phyloP scores from a whole-genome alignment of 2,329 filamentous ascomycete species.

The Pyrenophora tritici-repentis region DNA sequence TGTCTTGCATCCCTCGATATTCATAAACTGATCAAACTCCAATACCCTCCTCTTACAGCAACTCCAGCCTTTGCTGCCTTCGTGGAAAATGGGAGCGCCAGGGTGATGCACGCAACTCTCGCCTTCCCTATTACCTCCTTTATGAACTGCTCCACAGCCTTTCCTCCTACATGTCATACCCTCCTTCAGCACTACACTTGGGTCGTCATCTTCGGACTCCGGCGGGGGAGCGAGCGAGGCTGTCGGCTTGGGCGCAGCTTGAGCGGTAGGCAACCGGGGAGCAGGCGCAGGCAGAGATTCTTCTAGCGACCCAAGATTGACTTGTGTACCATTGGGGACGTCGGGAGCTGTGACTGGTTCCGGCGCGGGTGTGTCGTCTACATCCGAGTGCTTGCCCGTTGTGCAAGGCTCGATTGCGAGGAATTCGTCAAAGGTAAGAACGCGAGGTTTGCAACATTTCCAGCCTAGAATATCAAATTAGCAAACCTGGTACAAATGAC shows the following conservation, averaged over 20 bases:
- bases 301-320: slow-evolving; percentile 39
- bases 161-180: slow-evolving; percentile 78
- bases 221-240: slow-evolving; percentile 43
- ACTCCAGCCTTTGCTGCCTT: slow-evolving; percentile 95
- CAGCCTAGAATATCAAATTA: slow-evolving; percentile 67
- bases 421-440: slow-evolving; percentile 98
- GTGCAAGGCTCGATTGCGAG: slow-evolving; percentile 91
- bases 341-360: slow-evolving; percentile 55
- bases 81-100: slow-evolving; percentile 90
- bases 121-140: slow-evolving; percentile 56
- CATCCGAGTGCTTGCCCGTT: slow-evolving; percentile 86
- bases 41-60: slow-evolving; percentile 95
- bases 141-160: slow-evolving; percentile 72
- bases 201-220: slow-evolving; percentile 82
- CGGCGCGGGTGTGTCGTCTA: slow-evolving; percentile 69
- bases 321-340: slow-evolving; percentile 46
- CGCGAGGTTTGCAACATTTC: slow-evolving; percentile 98
- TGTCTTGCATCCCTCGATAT: slow-evolving; percentile 86
- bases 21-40: slow-evolving; percentile 98
- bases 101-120: slow-evolving; percentile 90
- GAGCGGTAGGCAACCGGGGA: slow-evolving; percentile 40
- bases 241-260: slow-evolving; percentile 31
- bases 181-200: slow-evolving; percentile 70
- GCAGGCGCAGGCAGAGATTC: slow-evolving; percentile 40
- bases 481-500: not conserved